These are phyloP conservation scores for Afroboletus lepidellus DNA, from an alignment of 1,284 basidiomycete species.

Conservation along the genomic window DNA sequence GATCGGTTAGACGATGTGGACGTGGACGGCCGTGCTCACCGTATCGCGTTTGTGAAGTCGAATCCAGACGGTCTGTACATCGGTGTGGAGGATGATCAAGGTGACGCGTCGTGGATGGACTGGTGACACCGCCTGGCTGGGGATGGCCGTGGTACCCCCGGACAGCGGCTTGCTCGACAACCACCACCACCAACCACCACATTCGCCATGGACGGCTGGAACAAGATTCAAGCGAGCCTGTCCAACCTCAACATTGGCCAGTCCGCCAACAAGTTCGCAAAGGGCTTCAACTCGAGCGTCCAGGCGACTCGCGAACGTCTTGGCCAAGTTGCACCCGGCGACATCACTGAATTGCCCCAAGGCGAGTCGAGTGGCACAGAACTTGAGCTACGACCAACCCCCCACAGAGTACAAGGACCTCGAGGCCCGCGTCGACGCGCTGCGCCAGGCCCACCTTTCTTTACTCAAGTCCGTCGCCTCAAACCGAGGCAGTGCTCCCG, in stretches of 20 bases:
- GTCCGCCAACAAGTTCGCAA: conserved; percentile 71
- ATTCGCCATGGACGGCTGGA: conserved; percentile 73
- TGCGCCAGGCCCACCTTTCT: conserved; percentile 76
- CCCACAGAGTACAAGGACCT: conserved; percentile 90
- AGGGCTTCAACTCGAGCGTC: conserved; percentile 82
- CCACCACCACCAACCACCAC: no score
- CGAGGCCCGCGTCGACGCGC: conserved; percentile 91
- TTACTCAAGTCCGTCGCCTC: conserved; percentile 68
- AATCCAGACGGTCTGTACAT: conserved; percentile 57
- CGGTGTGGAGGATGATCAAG: conserved; percentile 4
- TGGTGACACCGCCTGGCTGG: conserved; percentile 9
- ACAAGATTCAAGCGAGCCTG: conserved; percentile 59
- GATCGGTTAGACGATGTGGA: neutral
- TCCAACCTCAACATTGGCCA: conserved; percentile 64
- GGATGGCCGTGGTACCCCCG: no score
- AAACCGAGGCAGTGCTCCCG: neutral
- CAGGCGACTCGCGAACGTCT: conserved; percentile 91
- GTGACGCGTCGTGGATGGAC: conserved; percentile 22
- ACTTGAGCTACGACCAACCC: neutral
- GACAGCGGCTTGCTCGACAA: no score
- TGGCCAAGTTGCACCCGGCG: conserved; percentile 85
- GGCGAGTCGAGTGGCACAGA: conserved; percentile 42
- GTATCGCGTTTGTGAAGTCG: conserved; percentile 66
- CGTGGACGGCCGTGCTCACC: conserved; percentile 34
- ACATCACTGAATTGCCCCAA: conserved; percentile 94